phyloP scores from a whole-genome alignment of 1,284 basidiomycete genomes.

The Trametes versicolor region DNA sequence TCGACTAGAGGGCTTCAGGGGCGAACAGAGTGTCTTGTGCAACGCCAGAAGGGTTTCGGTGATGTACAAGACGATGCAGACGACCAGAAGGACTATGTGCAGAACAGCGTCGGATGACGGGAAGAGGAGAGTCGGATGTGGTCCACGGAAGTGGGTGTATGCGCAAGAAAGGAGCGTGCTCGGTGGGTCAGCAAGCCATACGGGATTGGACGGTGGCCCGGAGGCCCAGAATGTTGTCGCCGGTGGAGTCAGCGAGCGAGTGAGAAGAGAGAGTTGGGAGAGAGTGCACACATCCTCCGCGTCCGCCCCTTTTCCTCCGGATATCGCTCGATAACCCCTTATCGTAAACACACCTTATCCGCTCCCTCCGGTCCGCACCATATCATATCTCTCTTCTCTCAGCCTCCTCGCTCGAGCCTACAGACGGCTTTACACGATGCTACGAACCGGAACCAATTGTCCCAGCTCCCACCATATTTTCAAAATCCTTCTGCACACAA shows the following conservation, averaged over 20 bases:
- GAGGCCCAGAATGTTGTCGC: conserved; percentile 3
- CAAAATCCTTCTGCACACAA: neutral
- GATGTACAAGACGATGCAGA: conserved; percentile 13
- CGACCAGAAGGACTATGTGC: conserved; percentile 2
- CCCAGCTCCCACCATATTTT: neutral
- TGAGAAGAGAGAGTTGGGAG: conserved; percentile 3
- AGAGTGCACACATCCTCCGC: neutral
- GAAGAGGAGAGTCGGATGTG: conserved; percentile 2
- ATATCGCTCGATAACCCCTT: conserved; percentile 18
- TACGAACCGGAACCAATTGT: neutral
- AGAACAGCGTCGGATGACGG: conserved; percentile 7
- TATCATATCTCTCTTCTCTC: neutral
- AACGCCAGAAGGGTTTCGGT: neutral
- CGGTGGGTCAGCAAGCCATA: conserved; percentile 14
- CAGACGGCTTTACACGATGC: neutral
- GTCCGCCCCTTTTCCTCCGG: conserved; percentile 16
- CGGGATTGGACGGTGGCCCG: conserved; percentile 9
- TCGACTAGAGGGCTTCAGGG: neutral
- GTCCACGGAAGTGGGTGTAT: conserved; percentile 7
- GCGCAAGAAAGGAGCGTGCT: conserved; percentile 2
- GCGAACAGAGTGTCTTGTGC: neutral
- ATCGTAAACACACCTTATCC: conserved; percentile 15
- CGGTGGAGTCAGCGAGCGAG: conserved; percentile 20
- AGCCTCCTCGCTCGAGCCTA: neutral
- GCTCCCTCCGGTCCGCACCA: conserved; percentile 4